These are phyloP conservation scores for Tulasnella sp. DNA, from an alignment of 768 basidiomycete genomes.

Conservation along the genomic window DNA sequence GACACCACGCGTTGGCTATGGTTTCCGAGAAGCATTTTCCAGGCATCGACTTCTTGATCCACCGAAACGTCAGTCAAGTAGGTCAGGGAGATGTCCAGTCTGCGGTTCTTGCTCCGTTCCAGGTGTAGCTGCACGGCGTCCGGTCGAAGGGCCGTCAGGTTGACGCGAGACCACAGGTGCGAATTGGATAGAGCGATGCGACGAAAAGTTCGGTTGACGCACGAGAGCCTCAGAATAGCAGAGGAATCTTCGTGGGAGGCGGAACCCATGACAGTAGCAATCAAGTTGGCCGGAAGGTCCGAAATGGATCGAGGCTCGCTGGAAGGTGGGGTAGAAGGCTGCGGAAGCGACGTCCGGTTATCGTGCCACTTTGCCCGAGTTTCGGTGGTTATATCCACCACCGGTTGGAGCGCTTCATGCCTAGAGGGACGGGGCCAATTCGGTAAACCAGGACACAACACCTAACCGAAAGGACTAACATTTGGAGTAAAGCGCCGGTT, in stretches of 20 bases:
- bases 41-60: not conserved
- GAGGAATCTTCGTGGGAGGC: not conserved
- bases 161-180: not conserved
- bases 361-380: not conserved
- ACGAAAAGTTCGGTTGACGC: not conserved
- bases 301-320: not conserved
- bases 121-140: not conserved
- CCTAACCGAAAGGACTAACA: not conserved
- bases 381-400: not conserved
- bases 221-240: not conserved
- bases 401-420: not conserved
- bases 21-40: not conserved
- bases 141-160: not conserved
- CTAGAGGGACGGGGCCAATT: not conserved
- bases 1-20: not conserved
- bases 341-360: not conserved
- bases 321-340: not conserved
- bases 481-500: not conserved
- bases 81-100: not conserved
- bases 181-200: not conserved
- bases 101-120: not conserved
- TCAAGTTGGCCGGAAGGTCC: not conserved
- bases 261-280: not conserved
- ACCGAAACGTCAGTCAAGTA: not conserved
- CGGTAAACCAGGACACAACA: not conserved